Conservation (phyloP, 371 early-diverging fungal genomes). For the Mortierella sp. region DNA sequence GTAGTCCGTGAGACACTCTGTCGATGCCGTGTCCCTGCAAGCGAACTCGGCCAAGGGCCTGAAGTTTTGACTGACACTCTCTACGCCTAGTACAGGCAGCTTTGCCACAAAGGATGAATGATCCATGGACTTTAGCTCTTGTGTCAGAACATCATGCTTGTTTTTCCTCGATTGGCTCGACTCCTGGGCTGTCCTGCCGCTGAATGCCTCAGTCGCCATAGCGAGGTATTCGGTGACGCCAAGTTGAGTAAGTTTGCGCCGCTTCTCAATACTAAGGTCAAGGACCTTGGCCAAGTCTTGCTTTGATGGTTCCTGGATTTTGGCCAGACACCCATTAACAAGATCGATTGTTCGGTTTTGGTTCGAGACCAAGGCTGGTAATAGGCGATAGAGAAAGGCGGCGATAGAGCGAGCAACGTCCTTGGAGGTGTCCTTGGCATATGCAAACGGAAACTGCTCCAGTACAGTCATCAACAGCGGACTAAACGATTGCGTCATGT, state of each 20-base stretch:
- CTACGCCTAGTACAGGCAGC: constrained; percentile 16
- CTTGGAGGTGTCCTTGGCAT: constrained; percentile 51
- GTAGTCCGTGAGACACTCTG: constrained; percentile 51
- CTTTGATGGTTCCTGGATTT: constrained; percentile 29
- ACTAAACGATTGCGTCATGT: constrained; percentile 62
- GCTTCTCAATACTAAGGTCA: constrained; percentile 9
- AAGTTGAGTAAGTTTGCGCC: constrained; percentile 5
- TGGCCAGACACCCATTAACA: constrained; percentile 20
- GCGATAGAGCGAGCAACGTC: constrained; percentile 36
- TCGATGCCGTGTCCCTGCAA: neutral
- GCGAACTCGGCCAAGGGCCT: constrained; percentile 12
- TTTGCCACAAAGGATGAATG: constrained; percentile 8
- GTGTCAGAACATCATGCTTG: neutral
- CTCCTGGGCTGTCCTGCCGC: neutral
- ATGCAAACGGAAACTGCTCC: constrained; percentile 61
- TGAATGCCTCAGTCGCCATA: constrained; percentile 10
- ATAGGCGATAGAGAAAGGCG: constrained; percentile 54
- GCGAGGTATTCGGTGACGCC: constrained; percentile 30
- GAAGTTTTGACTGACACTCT: constrained; percentile 25
- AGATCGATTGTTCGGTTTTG: constrained; percentile 40
- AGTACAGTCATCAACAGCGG: constrained; percentile 64
- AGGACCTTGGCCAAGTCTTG: constrained; percentile 12
- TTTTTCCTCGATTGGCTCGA: neutral
- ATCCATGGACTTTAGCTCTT: constrained; percentile 12
- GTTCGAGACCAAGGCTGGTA: constrained; percentile 52